Evolutionary conservation across 306 rosid genomes (phyloP).

Genomic region (Sesbania bispinosa): DNA sequence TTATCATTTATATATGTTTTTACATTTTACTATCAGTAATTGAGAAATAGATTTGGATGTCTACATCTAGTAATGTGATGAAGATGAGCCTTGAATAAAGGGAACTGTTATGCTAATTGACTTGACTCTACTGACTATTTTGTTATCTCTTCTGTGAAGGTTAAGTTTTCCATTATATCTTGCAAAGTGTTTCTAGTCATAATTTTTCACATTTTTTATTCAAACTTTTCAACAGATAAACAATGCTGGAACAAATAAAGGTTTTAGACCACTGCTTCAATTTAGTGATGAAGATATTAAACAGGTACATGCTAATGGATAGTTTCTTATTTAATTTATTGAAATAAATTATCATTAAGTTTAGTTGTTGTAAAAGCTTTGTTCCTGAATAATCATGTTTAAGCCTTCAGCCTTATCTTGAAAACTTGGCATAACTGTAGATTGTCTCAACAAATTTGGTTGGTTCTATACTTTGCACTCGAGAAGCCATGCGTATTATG

Average conservation of each 20-base stretch:
- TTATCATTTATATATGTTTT: background rate
- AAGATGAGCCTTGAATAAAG: background rate
- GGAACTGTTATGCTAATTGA: background rate
- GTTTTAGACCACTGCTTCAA: constrained; percentile 89
- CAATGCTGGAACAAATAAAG: constrained; percentile 91
- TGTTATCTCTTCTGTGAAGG: background rate
- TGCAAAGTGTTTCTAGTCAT: background rate
- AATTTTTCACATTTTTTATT: background rate
- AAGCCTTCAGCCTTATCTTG: background rate
- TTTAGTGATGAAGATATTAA: constrained; percentile 85
- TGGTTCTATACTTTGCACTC: constrained; percentile 87
- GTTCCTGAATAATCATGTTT: background rate
- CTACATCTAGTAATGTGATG: background rate
- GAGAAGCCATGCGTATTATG: constrained; percentile 87
- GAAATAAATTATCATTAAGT: background rate
- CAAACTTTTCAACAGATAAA: constrained; percentile 56
- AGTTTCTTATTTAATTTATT: background rate
- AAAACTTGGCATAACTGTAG: constrained; percentile 36
- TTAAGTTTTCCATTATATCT: background rate
- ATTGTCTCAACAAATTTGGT: constrained; percentile 94
- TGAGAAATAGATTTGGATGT: too few relatives aligned
- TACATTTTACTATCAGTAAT: background rate
- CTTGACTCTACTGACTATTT: background rate
- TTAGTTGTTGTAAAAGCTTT: background rate
- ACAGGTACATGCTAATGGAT: constrained; percentile 51